Percentiles rank a stretch among this genome's conserved stretches.
Evolutionary conservation across 2,329 filamentous ascomycete species (phyloP).

Genomic region (Trichoderma sp.): DNA sequence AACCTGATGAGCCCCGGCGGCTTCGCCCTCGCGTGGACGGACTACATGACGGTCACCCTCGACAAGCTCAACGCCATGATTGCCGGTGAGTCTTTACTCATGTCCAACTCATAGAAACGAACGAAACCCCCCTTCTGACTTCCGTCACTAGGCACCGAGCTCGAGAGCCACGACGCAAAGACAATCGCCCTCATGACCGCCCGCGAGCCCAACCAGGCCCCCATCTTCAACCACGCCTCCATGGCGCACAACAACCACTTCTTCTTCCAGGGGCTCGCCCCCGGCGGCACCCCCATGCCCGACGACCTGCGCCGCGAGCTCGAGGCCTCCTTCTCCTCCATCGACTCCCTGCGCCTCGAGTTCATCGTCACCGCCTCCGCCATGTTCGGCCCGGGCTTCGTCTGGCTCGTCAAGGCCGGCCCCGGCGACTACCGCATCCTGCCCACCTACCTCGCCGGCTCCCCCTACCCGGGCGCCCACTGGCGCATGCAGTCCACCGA

Average conservation of each 20-base stretch:
- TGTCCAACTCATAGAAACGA: neutral
- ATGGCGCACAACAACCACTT: constrained; percentile 92
- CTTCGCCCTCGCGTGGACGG: constrained; percentile 76
- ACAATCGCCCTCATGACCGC: constrained; percentile 74
- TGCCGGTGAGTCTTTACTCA: constrained; percentile 58
- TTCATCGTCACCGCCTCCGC: constrained; percentile 77
- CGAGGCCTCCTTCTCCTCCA: constrained; percentile 72
- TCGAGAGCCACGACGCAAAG: constrained; percentile 63
- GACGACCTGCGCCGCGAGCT: constrained; percentile 61
- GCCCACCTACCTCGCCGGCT: constrained; percentile 87
- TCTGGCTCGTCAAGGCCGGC: constrained; percentile 79
- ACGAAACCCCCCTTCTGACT: neutral
- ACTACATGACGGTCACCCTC: constrained; percentile 76
- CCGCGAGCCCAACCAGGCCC: constrained; percentile 74
- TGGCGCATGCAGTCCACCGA: constrained; percentile 71
- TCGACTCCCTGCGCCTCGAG: constrained; percentile 79
- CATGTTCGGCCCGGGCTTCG: constrained; percentile 97
- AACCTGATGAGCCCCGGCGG: constrained; percentile 69
- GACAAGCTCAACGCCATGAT: constrained; percentile 75
- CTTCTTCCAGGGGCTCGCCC: constrained; percentile 67
- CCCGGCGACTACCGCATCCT: constrained; percentile 66
- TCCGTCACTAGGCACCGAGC: constrained; percentile 59
- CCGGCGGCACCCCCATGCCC: constrained; percentile 56
- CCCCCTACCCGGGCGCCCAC: constrained; percentile 83
- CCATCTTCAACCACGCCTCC: constrained; percentile 92